Conservation (phyloP, 176 grass and related monocot species). For the Elymus sibiricus region DNA sequence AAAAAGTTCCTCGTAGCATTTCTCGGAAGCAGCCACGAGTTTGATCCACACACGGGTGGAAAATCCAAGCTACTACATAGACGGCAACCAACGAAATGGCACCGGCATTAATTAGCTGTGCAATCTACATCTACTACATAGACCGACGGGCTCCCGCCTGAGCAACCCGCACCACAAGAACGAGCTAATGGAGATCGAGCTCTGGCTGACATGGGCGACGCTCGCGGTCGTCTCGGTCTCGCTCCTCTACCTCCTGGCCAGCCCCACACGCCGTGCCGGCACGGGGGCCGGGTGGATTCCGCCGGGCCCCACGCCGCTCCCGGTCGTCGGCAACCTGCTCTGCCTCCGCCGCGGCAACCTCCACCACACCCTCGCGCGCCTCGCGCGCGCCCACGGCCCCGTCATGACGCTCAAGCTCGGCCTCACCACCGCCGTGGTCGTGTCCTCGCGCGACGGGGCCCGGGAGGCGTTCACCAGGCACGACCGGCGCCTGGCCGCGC, state of each 20-base stretch:
- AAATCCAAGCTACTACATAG: background rate
- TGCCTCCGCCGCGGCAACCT: background rate
- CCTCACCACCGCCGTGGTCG: background rate
- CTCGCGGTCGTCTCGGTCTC: background rate
- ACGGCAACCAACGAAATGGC: too few relatives aligned
- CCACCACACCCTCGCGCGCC: background rate
- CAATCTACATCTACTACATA: too few relatives aligned
- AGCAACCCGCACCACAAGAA: background rate
- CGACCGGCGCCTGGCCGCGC: constrained; percentile 9
- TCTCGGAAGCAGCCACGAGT: too few relatives aligned
- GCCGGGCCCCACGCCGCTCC: background rate
- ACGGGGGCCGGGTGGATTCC: background rate
- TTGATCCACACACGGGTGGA: too few relatives aligned
- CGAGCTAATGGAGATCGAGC: background rate
- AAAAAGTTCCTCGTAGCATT: too few relatives aligned
- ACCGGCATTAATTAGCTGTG: too few relatives aligned
- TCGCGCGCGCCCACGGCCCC: background rate
- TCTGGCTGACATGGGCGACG: background rate
- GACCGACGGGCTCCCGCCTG: background rate
- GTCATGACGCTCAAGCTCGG: background rate
- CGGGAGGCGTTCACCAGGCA: background rate
- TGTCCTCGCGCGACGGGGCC: background rate
- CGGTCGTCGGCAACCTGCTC: background rate
- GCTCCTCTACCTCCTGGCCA: background rate
- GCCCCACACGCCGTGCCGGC: background rate